Conservation (phyloP, 495 filamentous ascomycete species). For the Geopyxis carbonaria region DNA sequence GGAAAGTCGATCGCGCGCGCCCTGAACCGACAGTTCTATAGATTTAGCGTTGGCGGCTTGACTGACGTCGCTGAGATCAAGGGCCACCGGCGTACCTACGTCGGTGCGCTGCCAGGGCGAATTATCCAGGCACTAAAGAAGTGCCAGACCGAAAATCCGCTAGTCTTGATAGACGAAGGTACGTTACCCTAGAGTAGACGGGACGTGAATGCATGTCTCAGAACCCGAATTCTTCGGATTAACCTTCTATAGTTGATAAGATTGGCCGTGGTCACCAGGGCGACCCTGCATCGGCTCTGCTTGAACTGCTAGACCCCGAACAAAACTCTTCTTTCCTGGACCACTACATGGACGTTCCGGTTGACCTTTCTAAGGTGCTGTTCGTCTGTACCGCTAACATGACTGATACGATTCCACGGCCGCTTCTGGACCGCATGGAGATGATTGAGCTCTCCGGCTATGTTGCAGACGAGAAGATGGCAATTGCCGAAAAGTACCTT, state of each 20-base stretch:
- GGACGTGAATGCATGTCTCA: background rate
- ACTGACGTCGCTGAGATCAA: constrained; percentile 99
- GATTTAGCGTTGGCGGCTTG: constrained; percentile 92
- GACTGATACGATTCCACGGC: constrained; percentile 93
- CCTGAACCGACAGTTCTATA: constrained; percentile 87
- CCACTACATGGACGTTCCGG: constrained; percentile 97
- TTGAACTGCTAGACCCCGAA: constrained; percentile 91
- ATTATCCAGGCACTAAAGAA: constrained; percentile 99
- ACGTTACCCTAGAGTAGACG: no score
- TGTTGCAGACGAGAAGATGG: constrained; percentile 97
- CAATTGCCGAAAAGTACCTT: constrained; percentile 86
- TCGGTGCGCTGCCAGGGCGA: constrained; percentile 85
- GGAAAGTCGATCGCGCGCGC: constrained; percentile 95
- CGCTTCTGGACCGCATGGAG: constrained; percentile 94
- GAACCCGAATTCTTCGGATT: background rate
- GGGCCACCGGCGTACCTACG: constrained; percentile 90
- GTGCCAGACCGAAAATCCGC: constrained; percentile 93
- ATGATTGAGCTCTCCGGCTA: constrained; percentile 94
- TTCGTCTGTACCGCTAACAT: constrained; percentile 99
- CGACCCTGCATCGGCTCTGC: constrained; percentile 82
- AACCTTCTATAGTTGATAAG: no score
- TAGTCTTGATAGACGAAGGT: constrained; percentile 95
- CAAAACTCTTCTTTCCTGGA: constrained; percentile 96
- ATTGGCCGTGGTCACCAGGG: constrained; percentile 91
- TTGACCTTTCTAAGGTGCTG: constrained; percentile 92